These are phyloP conservation scores for Sporothrix protearum DNA, from an alignment of 2,329 filamentous ascomycete genomes.

Conservation along the genomic window DNA sequence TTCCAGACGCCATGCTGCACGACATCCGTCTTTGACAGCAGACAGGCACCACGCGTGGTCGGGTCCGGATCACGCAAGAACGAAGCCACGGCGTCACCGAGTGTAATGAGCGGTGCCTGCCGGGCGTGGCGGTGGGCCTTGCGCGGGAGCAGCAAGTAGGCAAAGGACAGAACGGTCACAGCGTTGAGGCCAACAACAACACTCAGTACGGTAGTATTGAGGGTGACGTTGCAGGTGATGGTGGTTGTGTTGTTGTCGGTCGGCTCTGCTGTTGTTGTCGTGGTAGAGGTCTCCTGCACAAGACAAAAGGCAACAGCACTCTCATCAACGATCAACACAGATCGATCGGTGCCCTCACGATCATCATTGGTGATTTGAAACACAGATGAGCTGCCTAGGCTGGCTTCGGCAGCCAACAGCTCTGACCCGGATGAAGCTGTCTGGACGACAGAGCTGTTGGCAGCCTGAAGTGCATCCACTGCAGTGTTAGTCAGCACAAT, in stretches of 20 bases:
- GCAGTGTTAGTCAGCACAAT: slow-evolving; percentile 17
- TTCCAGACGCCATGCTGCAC: slow-evolving; percentile 45
- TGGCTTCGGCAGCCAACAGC: not conserved
- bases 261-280: not conserved
- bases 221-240: slow-evolving; percentile 39
- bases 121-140: slow-evolving; percentile 32
- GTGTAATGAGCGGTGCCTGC: slow-evolving; percentile 46
- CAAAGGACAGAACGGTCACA: slow-evolving; percentile 35
- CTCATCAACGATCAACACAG: slow-evolving; percentile 28
- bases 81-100: slow-evolving; percentile 51
- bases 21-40: slow-evolving; percentile 48
- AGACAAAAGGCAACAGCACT: slow-evolving; percentile 37
- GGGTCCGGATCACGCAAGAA: slow-evolving; percentile 47
- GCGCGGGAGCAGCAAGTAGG: slow-evolving; percentile 31
- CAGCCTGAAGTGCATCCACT: not conserved
- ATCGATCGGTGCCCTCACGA: not conserved
- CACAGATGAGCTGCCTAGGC: not conserved
- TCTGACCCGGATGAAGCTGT: slow-evolving; percentile 25
- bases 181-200: slow-evolving; percentile 44
- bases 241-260: not conserved
- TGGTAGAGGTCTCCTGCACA: slow-evolving; percentile 29
- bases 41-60: slow-evolving; percentile 41
- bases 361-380: not conserved
- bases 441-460: slow-evolving; percentile 16
- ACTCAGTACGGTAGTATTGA: slow-evolving; percentile 45